Evolutionary conservation across 148 eudicot species (phyloP).

Genomic region (Beta vulgaris): DNA sequence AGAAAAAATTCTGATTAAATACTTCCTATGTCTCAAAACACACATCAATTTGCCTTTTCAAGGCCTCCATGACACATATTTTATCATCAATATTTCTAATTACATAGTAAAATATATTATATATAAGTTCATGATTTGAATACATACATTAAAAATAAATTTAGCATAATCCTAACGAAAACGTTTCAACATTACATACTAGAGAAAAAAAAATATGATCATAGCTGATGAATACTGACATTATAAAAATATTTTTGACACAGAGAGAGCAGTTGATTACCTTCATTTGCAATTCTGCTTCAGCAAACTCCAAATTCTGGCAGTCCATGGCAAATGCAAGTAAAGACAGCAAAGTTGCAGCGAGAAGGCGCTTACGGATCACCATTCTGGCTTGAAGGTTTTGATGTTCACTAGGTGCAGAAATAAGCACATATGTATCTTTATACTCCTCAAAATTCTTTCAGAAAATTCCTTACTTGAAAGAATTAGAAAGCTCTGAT

Average conservation of each 20-base stretch:
- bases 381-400: conserved; percentile 10
- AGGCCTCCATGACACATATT: no score
- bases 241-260: background rate
- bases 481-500: conserved; percentile 20
- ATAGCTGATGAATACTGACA: no score
- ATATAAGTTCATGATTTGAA: no score
- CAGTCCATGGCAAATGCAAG: conserved; percentile 17
- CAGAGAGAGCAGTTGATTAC: no score
- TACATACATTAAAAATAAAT: no score
- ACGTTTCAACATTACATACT: background rate
- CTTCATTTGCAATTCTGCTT: conserved; percentile 27
- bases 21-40: no score
- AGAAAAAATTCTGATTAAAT: no score
- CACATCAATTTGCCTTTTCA: no score
- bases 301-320: conserved; percentile 13
- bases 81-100: no score
- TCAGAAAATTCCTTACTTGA: conserved; percentile 34
- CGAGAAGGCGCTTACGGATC: background rate
- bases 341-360: conserved; percentile 14
- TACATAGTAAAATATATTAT: no score
- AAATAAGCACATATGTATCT: background rate
- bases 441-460: background rate
- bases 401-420: background rate
- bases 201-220: no score
- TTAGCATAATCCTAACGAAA: no score